Percentiles rank a stretch among this genome's conserved stretches.
Conservation (phyloP, 768 basidiomycete genomes). For the Amanita phalloides region DNA sequence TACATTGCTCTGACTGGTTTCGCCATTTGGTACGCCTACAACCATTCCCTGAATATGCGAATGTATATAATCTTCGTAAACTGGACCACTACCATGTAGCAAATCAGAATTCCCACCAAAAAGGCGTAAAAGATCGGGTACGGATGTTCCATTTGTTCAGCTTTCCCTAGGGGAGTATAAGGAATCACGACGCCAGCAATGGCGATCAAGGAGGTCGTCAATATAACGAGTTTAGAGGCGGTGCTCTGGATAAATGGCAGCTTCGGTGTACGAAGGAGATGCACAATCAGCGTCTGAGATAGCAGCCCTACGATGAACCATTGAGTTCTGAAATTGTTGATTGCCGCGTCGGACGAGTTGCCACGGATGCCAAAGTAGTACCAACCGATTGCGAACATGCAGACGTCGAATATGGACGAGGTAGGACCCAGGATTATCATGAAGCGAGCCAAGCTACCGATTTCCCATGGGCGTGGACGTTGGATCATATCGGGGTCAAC, state of each 20-base stretch:
- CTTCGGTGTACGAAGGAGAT: not conserved
- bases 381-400: constrained; percentile 21
- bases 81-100: not conserved
- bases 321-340: constrained; percentile 20
- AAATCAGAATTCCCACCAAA: not conserved
- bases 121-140: not conserved
- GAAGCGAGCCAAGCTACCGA: constrained; percentile 19
- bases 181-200: not conserved
- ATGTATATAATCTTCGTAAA: not conserved
- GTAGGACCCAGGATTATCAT: constrained; percentile 25
- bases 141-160: not conserved
- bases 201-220: not conserved
- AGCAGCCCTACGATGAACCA: constrained; percentile 25
- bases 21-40: not conserved
- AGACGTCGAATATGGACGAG: constrained; percentile 24
- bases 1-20: not conserved
- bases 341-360: constrained; percentile 9
- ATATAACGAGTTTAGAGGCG: not conserved
- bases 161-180: not conserved
- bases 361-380: constrained; percentile 18
- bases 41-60: not conserved
- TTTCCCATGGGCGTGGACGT: constrained; percentile 19
- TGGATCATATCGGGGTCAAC: constrained; percentile 25
- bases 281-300: constrained; percentile 15
- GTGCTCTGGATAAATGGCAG: constrained; percentile 2